Percentiles rank a stretch among this genome's conserved stretches.
These are phyloP conservation scores for Yueomyces sp. DNA, from an alignment of 1,139 yeast genomes.

Conservation along the genomic window DNA sequence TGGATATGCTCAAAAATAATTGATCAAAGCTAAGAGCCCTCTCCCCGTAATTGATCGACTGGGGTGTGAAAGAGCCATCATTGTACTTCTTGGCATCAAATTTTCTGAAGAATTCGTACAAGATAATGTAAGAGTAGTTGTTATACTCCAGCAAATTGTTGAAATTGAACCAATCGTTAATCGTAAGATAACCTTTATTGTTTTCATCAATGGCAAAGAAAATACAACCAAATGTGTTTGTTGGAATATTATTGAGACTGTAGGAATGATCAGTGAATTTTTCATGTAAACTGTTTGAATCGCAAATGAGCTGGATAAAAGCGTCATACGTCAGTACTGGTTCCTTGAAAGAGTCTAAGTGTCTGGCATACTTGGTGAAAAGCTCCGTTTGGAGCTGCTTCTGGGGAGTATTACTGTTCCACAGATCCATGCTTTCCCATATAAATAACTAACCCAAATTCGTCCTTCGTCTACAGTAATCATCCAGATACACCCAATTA, in stretches of 20 bases:
- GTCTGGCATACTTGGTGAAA: constrained; percentile 25
- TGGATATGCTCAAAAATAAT: constrained; percentile 20
- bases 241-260: constrained; percentile 24
- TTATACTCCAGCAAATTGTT: constrained; percentile 40
- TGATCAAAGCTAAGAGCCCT: constrained; percentile 29
- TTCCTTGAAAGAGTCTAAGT: constrained; percentile 4
- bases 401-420: constrained; percentile 25
- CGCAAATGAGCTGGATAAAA: constrained; percentile 25
- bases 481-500: not conserved
- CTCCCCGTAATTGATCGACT: constrained; percentile 29
- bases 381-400: constrained; percentile 29
- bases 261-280: constrained; percentile 24
- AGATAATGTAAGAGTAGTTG: constrained; percentile 47
- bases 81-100: constrained; percentile 20
- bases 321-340: constrained; percentile 24
- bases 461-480: not conserved
- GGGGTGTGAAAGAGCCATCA: constrained; percentile 7
- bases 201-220: constrained; percentile 54
- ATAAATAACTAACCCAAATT: not conserved
- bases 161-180: constrained; percentile 49
- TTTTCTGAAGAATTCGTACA: constrained; percentile 38
- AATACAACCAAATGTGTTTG: constrained; percentile 34
- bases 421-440: constrained; percentile 23
- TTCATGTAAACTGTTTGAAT: constrained; percentile 21
- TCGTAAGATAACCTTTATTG: constrained; percentile 48